Base-by-base conservation (phyloP, 1,284 basidiomycete genomes). In the Lentinus polychrous region DNA sequence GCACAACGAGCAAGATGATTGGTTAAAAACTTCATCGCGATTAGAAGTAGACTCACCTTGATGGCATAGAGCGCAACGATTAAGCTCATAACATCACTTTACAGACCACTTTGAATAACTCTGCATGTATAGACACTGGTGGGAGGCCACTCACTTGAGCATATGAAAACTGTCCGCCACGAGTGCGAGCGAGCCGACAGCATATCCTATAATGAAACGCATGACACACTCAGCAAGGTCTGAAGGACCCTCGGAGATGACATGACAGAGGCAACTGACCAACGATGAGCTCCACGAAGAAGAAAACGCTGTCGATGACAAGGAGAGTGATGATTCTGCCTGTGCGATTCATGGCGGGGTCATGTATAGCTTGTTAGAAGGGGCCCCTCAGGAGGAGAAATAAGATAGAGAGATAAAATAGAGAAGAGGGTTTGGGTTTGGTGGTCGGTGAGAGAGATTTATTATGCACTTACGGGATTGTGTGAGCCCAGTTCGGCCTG, bases 101-200 rank as follows among this genome's bases (percentile, higher is more conserved):
- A 55, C 50, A 51, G 49, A 14, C 17, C n/a, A 14, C 17, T 40
- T 40, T 18, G n/a, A 40, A 23, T 40, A 23, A 3, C 35, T 43
- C 39, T n/a, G 17, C 15, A 23, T 10, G n/a, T 22, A 31, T 27
- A 10, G 27, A 27, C 5, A 4, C 27, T 27, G 4, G 27, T 5
- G 5, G 5, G 27, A 27, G 5, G 10, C 23, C 48, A 51, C 79
- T 53, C 57, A 94, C 91, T 93, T 94, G 69, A 94, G 83, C 94
- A 98, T 98, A 72, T 99, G 95, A 70, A 99, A 98, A 55, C 87
- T 91, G 71, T 98, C 95, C 17, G 96, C 95, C 33, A 99, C 86
- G 49, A 99, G 83, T 2, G 94, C 94, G 1, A 97, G 81, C 0
- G 94, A 96, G 34, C 93, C 93, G 50, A 96, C 91, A 12, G 88